Percentiles rank a stretch among this genome's conserved stretches.
phyloP scores from a whole-genome alignment of 2,329 filamentous ascomycete species.

The Colletotrichum liriopes region DNA sequence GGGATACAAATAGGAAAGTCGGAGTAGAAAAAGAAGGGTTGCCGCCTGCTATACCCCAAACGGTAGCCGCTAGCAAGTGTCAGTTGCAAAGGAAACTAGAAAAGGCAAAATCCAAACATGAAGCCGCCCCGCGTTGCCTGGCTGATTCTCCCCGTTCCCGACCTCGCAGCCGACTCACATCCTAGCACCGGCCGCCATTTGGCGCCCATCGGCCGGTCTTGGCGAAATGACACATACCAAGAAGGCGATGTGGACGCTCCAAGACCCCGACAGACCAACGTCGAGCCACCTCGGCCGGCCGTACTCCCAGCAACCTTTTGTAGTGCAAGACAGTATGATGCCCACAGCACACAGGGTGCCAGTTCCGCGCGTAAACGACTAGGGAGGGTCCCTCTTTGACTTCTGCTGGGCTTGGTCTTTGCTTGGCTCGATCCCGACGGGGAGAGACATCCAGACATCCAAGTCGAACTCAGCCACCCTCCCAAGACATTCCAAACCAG shows the following conservation, averaged over 20 bases:
- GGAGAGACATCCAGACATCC: slow-evolving; percentile 4
- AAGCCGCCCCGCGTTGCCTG: too few species aligned
- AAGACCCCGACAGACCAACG: slow-evolving; percentile 16
- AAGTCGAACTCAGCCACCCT: slow-evolving; percentile 10
- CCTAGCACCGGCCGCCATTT: slow-evolving; percentile 1
- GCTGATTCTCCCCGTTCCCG: neutral
- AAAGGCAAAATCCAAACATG: neutral
- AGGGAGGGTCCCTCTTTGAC: neutral
- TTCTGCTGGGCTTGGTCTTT: neutral
- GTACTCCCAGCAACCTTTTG: neutral
- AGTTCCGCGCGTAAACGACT: neutral
- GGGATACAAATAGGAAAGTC: neutral
- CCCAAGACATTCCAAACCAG: slow-evolving; percentile 5
- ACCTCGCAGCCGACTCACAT: neutral
- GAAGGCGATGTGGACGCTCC: slow-evolving; percentile 24
- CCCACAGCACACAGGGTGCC: neutral
- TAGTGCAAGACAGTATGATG: neutral
- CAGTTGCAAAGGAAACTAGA: slow-evolving; percentile 3
- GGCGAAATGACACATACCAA: slow-evolving; percentile 38
- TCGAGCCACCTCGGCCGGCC: neutral
- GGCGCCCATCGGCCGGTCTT: slow-evolving; percentile 32
- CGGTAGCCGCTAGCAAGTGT: neutral
- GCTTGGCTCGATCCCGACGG: slow-evolving; percentile 15
- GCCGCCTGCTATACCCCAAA: neutral
- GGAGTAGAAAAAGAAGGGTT: neutral